These are phyloP conservation scores for Ophiosphaerella narmari DNA, from an alignment of 2,329 filamentous ascomycete species.

Conservation along the genomic window DNA sequence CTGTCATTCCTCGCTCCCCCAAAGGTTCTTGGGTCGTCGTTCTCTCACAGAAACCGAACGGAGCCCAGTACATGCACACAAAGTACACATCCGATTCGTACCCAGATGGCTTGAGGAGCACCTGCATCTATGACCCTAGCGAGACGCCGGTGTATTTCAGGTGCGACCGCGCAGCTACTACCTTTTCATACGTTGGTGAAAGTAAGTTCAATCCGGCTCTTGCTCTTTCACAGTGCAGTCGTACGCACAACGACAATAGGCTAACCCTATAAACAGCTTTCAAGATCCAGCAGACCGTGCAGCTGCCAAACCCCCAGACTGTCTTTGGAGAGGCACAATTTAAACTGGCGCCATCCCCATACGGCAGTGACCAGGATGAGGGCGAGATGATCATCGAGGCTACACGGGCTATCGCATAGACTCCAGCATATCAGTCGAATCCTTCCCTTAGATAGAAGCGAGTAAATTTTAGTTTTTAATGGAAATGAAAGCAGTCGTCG, in stretches of 20 bases:
- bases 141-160: background rate
- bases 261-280: background rate
- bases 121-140: slow-evolving; percentile 1
- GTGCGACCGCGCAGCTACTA: slow-evolving; percentile 1
- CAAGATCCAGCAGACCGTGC: background rate
- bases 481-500: too few species aligned
- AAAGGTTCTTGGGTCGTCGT: background rate
- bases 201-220: background rate
- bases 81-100: background rate
- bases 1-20: background rate
- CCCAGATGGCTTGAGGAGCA: slow-evolving; percentile 3
- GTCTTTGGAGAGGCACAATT: too few species aligned
- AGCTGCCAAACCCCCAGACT: background rate
- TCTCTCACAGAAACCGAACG: background rate
- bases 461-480: too few species aligned
- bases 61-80: background rate
- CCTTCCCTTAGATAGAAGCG: too few species aligned
- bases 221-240: background rate
- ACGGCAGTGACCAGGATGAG: too few species aligned
- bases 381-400: too few species aligned
- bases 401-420: too few species aligned
- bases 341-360: too few species aligned
- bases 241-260: background rate
- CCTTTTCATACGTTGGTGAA: slow-evolving; percentile 1
- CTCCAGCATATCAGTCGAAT: too few species aligned